Evolutionary conservation across 306 rosid species (phyloP), one percentile per base, ranked within the genome.

Genomic region (Carpinus viminea): DNA sequence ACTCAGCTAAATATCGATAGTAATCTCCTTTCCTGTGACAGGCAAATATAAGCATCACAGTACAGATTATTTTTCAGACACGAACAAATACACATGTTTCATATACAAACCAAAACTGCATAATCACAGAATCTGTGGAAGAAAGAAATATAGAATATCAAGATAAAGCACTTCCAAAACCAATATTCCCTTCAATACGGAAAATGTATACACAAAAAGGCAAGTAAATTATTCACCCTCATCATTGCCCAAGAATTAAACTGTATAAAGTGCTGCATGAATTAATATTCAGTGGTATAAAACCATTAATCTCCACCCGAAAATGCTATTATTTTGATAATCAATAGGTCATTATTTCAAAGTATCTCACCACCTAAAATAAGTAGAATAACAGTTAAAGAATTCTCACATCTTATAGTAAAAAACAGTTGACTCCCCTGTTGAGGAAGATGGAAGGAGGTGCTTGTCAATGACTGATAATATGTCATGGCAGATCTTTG

Each of bases 21-120:
- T 81, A 87, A 62, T 87, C 88, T 82, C 90, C 90, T 84, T 86
- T 86, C 87, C 87, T 86, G 54, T 18, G 55, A 55, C 69, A 73
- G 24, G n/a, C 51, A 68, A 41, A 26, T 41, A 26, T 41, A 18
- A 48, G 45, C 41, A 64, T 62, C 51, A 71, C 0, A 24, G 2
- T 73, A 34, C 51, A 43, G 31, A 73, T 12, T 17, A 66, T 38
- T 66, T 15, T 18, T 18, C 31, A 31, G 0, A 47, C 50, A 45
- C 45, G 4, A 16, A 50, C 36, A 48, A 4, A 3, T 12, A 65
- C 6, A n/a, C 28, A 76, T 6, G 11, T 47, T 48, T 20, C 3
- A 54, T 8, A 17, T 8, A 2, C 47, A 66, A 41, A 18, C 26
- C 8, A 0, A 64, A 12, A 34, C 5, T 64, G 45, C 12, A 31